These are phyloP conservation scores for Colletotrichum theobromicola DNA, from an alignment of 2,329 filamentous ascomycete genomes.

Conservation along the genomic window DNA sequence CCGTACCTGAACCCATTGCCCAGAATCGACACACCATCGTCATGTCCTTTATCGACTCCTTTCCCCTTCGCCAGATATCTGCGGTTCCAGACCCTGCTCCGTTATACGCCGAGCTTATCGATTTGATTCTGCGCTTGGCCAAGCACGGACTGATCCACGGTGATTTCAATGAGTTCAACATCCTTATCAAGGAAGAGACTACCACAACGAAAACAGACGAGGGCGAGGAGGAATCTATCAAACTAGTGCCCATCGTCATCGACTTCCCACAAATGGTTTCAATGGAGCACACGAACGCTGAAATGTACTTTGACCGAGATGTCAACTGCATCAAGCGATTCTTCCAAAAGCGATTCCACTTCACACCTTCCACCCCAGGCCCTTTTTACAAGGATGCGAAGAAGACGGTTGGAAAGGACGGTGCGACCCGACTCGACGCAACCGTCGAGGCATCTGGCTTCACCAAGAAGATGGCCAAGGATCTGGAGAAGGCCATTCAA, in stretches of 20 bases:
- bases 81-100: conserved; percentile 80
- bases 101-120: conserved; percentile 92
- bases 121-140: conserved; percentile 83
- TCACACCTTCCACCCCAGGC: conserved; percentile 79
- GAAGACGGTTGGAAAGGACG: conserved; percentile 71
- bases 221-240: conserved; percentile 50
- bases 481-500: conserved; percentile 88
- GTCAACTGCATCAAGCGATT: conserved; percentile 95
- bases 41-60: conserved; percentile 93
- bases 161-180: conserved; percentile 99
- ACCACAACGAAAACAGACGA: conserved; percentile 36
- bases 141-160: conserved; percentile 92
- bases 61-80: conserved; percentile 88
- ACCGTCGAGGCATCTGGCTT: conserved; percentile 93
- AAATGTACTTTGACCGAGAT: conserved; percentile 97
- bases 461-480: conserved; percentile 95
- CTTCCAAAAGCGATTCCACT: conserved; percentile 88
- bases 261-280: conserved; percentile 99
- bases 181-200: conserved; percentile 82
- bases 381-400: conserved; percentile 87
- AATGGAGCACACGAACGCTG: conserved; percentile 89
- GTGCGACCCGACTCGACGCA: conserved; percentile 77
- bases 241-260: conserved; percentile 82
- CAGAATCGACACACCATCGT: conserved; percentile 96
- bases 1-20: conserved; percentile 84